phyloP scores from a whole-genome alignment of 306 rosid genomes.

The Sicyos baderoa region DNA sequence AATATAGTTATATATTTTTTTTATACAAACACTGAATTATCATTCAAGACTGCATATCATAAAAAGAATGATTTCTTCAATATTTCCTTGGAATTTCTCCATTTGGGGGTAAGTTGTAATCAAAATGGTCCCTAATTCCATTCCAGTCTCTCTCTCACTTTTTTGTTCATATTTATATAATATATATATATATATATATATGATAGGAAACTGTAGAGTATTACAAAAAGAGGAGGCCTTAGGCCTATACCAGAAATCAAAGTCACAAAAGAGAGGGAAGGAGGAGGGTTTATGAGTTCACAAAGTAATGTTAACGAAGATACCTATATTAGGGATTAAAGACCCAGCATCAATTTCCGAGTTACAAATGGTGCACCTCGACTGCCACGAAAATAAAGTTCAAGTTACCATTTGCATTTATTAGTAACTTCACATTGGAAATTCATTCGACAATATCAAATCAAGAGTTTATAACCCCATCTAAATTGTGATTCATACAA shows the following conservation, averaged over 20 bases:
- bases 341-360: constrained; percentile 65
- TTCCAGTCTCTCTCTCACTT: neutral
- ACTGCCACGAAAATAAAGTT: constrained; percentile 58
- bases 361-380: constrained; percentile 82
- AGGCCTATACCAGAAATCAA: neutral
- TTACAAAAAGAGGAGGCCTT: neutral
- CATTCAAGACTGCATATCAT: neutral
- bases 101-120: neutral
- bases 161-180: no score
- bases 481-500: constrained; percentile 1
- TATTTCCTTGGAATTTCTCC: neutral
- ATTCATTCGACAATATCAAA: constrained; percentile 25
- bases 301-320: constrained; percentile 19
- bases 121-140: neutral
- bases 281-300: constrained; percentile 12
- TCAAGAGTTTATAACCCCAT: constrained; percentile 21
- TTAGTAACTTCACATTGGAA: constrained; percentile 27
- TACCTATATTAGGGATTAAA: constrained; percentile 80
- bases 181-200: neutral
- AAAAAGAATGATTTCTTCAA: neutral
- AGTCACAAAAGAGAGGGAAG: neutral
- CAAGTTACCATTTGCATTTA: constrained; percentile 39
- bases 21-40: constrained; percentile 1
- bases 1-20: neutral
- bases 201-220: neutral